Conservation (phyloP, 768 basidiomycete genomes). For the Megacollybia marginata region DNA sequence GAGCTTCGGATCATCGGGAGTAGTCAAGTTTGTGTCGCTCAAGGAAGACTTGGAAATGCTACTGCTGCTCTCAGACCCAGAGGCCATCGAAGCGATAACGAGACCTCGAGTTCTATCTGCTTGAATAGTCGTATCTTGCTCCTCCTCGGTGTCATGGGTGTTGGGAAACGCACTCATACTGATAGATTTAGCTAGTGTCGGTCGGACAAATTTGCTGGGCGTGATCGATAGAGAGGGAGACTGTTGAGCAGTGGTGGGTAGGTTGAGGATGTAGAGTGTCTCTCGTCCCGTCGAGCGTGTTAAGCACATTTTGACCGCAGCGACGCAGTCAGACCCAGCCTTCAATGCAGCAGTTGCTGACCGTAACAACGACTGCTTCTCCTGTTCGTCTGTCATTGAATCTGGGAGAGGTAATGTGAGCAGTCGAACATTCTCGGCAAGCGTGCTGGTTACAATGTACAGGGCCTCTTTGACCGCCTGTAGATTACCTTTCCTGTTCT, state of each 20-base stretch:
- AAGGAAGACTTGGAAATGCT: constrained; percentile 40
- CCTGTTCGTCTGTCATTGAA: constrained; percentile 66
- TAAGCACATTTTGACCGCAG: constrained; percentile 78
- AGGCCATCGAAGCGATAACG: constrained; percentile 27
- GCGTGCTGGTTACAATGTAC: constrained; percentile 76
- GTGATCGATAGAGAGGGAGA: constrained; percentile 28
- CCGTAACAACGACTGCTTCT: constrained; percentile 68
- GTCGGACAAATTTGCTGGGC: constrained; percentile 39
- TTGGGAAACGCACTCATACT: constrained; percentile 30
- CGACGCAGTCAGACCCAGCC: constrained; percentile 83
- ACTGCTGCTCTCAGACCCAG: constrained; percentile 44
- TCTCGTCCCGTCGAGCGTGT: constrained; percentile 49
- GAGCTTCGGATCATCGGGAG: constrained; percentile 36
- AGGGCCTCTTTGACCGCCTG: constrained; percentile 70
- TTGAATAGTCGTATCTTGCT: constrained; percentile 47
- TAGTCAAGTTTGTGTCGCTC: constrained; percentile 39
- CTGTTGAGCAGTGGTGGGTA: constrained; percentile 44
- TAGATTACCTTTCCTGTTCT: constrained; percentile 57
- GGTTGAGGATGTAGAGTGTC: constrained; percentile 56
- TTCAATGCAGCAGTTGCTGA: constrained; percentile 87
- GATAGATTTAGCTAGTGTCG: constrained; percentile 23
- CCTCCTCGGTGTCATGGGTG: constrained; percentile 33
- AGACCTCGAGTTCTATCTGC: neutral
- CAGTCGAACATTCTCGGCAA: constrained; percentile 82
- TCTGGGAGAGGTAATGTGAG: constrained; percentile 49